phyloP scores from a whole-genome alignment of 495 filamentous ascomycete genomes.

The Penicillium crystallinum region DNA sequence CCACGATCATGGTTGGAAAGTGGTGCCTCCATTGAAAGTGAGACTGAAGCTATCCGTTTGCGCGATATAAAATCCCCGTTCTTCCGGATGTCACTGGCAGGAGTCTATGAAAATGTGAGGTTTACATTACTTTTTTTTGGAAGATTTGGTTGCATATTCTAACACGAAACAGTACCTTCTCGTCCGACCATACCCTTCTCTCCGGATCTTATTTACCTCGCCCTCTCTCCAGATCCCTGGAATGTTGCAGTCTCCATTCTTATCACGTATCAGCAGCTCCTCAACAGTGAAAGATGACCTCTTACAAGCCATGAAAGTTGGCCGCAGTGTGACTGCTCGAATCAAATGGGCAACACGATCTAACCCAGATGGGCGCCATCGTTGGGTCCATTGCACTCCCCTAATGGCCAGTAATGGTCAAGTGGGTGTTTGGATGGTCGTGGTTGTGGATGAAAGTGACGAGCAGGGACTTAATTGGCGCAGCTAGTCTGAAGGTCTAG shows the following conservation, averaged over 20 bases:
- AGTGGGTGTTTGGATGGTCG: slow-evolving; percentile 60
- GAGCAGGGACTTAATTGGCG: slow-evolving; percentile 7
- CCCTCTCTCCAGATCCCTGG: slow-evolving; percentile 56
- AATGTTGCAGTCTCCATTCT: slow-evolving; percentile 56
- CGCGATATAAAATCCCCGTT: slow-evolving; percentile 21
- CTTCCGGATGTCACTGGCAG: slow-evolving; percentile 24
- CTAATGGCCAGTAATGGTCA: slow-evolving; percentile 50
- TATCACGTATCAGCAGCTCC: slow-evolving; percentile 51
- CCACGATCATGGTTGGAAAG: slow-evolving; percentile 14
- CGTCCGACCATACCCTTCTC: slow-evolving; percentile 55
- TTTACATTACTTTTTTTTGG: neutral
- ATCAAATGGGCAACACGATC: slow-evolving; percentile 51
- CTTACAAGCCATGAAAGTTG: slow-evolving; percentile 49
- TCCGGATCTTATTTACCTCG: slow-evolving; percentile 60
- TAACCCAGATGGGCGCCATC: slow-evolving; percentile 40
- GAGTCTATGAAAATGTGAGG: slow-evolving; percentile 46
- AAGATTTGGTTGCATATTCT: neutral
- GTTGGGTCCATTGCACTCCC: slow-evolving; percentile 60
- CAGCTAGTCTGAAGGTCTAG: neutral
- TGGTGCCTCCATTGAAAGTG: slow-evolving; percentile 11
- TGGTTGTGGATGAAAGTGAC: slow-evolving; percentile 49
- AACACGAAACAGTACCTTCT: slow-evolving; percentile 49
- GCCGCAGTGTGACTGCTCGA: slow-evolving; percentile 59
- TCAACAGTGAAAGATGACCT: slow-evolving; percentile 51
- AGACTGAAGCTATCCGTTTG: slow-evolving; percentile 20